A percentile compares a stretch with the other conserved stretches of the same genome.
These are phyloP conservation scores for Funneliformis mosseae DNA, from an alignment of 192 early-diverging fungal species.

Conservation along the genomic window DNA sequence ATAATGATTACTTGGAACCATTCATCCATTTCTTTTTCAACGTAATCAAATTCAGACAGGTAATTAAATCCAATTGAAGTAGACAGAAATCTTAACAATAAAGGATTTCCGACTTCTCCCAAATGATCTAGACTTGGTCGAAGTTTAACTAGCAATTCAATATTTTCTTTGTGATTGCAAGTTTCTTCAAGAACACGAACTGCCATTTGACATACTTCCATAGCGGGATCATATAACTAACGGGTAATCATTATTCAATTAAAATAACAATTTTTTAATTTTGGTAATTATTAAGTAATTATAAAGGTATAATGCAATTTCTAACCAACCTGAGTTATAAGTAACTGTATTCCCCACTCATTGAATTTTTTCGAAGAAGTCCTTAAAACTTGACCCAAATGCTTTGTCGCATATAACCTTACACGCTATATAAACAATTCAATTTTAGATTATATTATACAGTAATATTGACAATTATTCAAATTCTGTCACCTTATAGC, in stretches of 20 bases:
- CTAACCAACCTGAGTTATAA: slow-evolving; percentile 62
- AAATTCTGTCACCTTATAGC: slow-evolving; percentile 62
- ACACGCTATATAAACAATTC: slow-evolving; percentile 51
- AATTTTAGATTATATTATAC: not conserved
- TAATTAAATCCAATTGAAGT: slow-evolving; percentile 73
- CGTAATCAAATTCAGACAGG: slow-evolving; percentile 69
- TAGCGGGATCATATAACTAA: slow-evolving; percentile 76
- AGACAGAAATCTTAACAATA: slow-evolving; percentile 70
- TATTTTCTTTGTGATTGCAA: slow-evolving; percentile 62
- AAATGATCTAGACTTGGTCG: slow-evolving; percentile 76
- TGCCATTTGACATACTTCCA: slow-evolving; percentile 73
- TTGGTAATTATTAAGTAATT: not conserved
- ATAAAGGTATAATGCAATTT: not conserved
- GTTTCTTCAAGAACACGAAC: slow-evolving; percentile 68
- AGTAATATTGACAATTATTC: not conserved
- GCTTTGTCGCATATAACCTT: slow-evolving; percentile 73
- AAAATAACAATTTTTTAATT: not conserved
- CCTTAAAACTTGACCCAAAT: slow-evolving; percentile 66
- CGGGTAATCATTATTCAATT: not conserved
- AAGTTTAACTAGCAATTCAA: slow-evolving; percentile 71
- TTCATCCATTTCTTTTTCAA: slow-evolving; percentile 74
- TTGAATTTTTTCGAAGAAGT: slow-evolving; percentile 59
- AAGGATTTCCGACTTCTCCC: slow-evolving; percentile 66
- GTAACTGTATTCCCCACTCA: slow-evolving; percentile 72
- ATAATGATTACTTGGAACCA: slow-evolving; percentile 76